phyloP scores from a whole-genome alignment of 2,329 filamentous ascomycete species.

The Cladosporium austrohemisphaericum region DNA sequence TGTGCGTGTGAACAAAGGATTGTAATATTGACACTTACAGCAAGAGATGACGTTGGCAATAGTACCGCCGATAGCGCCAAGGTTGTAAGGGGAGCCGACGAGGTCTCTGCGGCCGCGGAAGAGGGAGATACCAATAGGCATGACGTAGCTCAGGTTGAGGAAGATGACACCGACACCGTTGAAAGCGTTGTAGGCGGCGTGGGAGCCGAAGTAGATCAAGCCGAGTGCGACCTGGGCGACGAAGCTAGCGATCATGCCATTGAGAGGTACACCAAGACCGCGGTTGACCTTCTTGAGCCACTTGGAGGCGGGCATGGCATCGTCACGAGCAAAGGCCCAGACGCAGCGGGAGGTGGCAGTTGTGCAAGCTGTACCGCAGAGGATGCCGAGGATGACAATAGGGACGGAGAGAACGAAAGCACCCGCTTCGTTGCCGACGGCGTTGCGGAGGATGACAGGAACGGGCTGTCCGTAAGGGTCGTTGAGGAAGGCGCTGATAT shows the following conservation, averaged over 20 bases:
- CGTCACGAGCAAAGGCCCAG: constrained; percentile 68
- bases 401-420: constrained; percentile 62
- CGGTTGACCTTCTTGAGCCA: constrained; percentile 52
- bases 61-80: constrained; percentile 58
- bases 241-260: constrained; percentile 71
- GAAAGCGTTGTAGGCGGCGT: constrained; percentile 69
- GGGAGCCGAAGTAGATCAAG: constrained; percentile 66
- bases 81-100: constrained; percentile 54
- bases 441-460: constrained; percentile 60
- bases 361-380: constrained; percentile 67
- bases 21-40: constrained; percentile 47
- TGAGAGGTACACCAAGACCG: constrained; percentile 62
- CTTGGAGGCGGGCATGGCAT: constrained; percentile 61
- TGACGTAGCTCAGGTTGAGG: constrained; percentile 64
- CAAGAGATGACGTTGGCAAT: constrained; percentile 63
- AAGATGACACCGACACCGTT: constrained; percentile 54
- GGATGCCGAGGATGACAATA: constrained; percentile 61
- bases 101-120: constrained; percentile 59
- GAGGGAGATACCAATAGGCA: constrained; percentile 63
- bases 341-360: constrained; percentile 64
- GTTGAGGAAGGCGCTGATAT: constrained; percentile 52
- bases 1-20: constrained; percentile 22
- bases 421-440: constrained; percentile 53
- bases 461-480: constrained; percentile 58
- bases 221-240: constrained; percentile 61